Base-by-base conservation (phyloP, 441 rosid species). In the Breynia disticha region DNA sequence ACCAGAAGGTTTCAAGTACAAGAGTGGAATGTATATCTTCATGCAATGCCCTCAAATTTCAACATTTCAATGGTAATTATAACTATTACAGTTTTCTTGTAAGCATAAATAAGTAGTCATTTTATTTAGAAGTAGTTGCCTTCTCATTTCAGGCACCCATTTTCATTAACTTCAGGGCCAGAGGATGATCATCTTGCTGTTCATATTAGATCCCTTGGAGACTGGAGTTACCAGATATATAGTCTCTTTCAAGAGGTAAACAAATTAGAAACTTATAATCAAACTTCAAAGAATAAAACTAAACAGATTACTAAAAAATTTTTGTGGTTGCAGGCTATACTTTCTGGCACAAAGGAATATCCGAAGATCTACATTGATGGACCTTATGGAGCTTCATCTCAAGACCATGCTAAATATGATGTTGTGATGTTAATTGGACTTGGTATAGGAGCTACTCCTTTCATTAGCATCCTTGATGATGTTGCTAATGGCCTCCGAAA, bases 361-460 rank as follows among this genome's bases (percentile, higher is more conserved):
- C 82, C 82, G 7, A 73, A 68, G 57, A 60, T 77, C 35, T 64
- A 52, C 59, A 60, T 77, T 5, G 82, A 80, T 46, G 86, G 86
- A 37, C 80, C 82, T 2, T 80, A 77, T 15, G 82, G 82, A 8
- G 67, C 82, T 16, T 59, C 86, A 15, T 72, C 82, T 11, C 86
- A 80, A 59, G 80, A 80, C 67, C 66, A 80, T 39, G 58, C 55
- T 59, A 77, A 80, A 64, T 80, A 77, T 20, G 86, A 77, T 9
- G 18, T 67, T 0, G 69, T 80, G 16, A 52, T 77, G 54, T 63
- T 80, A 50, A 67, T 77, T 15, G 86, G 86, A 41, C 79, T 77
- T 13, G 86, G 86, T 46, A 80, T 80, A 4, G 86, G 86, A 52
- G 71, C 68, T 38, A 80, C 86, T 1, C 86, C 82, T 9, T 80